Evolutionary conservation across 2,329 filamentous ascomycete species (phyloP).

Genomic region (Byssochlamys sp.): DNA sequence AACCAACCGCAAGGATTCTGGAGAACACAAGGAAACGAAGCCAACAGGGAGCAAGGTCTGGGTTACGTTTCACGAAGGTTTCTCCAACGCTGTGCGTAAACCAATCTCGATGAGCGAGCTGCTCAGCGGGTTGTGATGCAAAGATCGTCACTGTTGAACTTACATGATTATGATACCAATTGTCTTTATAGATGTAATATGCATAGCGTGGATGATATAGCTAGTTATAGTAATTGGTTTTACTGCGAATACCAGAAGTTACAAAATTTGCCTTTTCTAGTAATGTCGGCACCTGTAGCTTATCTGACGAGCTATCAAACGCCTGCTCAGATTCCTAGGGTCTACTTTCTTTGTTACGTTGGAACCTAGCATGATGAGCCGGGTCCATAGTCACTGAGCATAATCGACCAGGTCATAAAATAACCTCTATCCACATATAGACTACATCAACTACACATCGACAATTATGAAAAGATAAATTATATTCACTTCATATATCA

Average conservation of each 20-base stretch:
- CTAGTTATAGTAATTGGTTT: neutral
- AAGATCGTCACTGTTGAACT: neutral
- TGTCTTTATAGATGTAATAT: neutral
- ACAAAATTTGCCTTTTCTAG: no score
- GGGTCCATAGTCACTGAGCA: no score
- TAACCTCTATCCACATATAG: no score
- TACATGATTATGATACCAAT: neutral
- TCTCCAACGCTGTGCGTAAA: conserved; percentile 85
- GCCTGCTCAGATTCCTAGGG: no score
- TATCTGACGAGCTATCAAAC: no score
- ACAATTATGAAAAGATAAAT: no score
- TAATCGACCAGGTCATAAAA: no score
- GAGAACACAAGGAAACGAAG: conserved; percentile 16
- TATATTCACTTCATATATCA: no score
- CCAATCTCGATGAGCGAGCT: conserved; percentile 74
- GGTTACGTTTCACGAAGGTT: conserved; percentile 82
- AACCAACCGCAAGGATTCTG: conserved; percentile 27
- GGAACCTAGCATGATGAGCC: no score
- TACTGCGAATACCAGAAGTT: neutral
- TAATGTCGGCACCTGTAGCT: no score
- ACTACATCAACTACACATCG: no score
- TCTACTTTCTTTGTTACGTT: no score
- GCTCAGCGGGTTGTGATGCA: conserved; percentile 40
- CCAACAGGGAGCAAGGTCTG: conserved; percentile 56
- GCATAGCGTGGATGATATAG: neutral